A percentile compares a stretch with the other conserved stretches of the same genome.
These are phyloP conservation scores for Sarocladiaceae sp. DNA, from an alignment of 2,329 filamentous ascomycete species.

Conservation along the genomic window DNA sequence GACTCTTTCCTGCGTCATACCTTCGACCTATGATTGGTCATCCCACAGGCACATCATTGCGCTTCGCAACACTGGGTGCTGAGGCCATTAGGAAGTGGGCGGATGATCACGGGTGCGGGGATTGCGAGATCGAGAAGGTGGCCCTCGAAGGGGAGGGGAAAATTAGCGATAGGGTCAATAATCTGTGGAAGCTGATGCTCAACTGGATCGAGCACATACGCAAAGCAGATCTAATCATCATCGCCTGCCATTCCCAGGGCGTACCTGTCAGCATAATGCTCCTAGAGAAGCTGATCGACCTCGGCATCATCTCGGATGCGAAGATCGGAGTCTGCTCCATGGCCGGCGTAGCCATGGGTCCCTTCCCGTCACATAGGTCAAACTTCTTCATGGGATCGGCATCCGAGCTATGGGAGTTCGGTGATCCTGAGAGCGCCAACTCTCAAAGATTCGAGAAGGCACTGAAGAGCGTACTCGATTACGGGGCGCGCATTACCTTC, in stretches of 20 bases:
- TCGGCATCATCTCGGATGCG: constrained; percentile 72
- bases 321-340: constrained; percentile 81
- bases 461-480: constrained; percentile 65
- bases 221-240: constrained; percentile 77
- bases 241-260: constrained; percentile 94
- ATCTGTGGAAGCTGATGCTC: constrained; percentile 87
- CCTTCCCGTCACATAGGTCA: constrained; percentile 87
- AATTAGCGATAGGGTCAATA: constrained; percentile 81
- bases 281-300: constrained; percentile 83
- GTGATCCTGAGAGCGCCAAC: constrained; percentile 71
- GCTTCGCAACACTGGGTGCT: constrained; percentile 83
- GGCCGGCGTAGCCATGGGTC: constrained; percentile 89
- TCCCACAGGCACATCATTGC: constrained; percentile 89
- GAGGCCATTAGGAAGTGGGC: constrained; percentile 81
- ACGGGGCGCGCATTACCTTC: constrained; percentile 79
- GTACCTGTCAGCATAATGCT: constrained; percentile 92
- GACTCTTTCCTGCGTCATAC: constrained; percentile 81
- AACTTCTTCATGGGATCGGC: constrained; percentile 84
- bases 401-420: constrained; percentile 93
- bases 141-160: constrained; percentile 92
- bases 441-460: constrained; percentile 75
- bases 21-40: constrained; percentile 89
- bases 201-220: constrained; percentile 93
- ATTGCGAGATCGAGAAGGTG: constrained; percentile 85
- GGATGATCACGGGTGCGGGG: constrained; percentile 62